Evolutionary conservation across 768 basidiomycete genomes (phyloP), one percentile per base, ranked within the genome.

Genomic region (Agaricus sinodeliciosus): DNA sequence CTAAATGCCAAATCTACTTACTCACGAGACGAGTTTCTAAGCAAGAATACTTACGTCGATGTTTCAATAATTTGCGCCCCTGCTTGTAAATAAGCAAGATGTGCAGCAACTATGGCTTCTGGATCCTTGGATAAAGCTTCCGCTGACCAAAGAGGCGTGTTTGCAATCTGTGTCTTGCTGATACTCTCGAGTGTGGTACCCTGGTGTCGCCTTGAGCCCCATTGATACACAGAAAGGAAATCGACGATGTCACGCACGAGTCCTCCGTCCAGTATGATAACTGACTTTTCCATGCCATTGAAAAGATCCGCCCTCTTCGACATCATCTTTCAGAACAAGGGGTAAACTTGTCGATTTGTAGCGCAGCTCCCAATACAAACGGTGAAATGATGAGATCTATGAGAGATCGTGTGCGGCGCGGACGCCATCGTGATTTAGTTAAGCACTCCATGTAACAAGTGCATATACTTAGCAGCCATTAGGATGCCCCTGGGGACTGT

Each of bases 61-160:
- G 89, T 87, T 48, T 80, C 71, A 25, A 92, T 77, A 12, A 89
- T 70, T 46, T 74, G 70, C 9, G 86, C 79, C 0, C 89, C 87
- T 7, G 85, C 82, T 9, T 73, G 67, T 16, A 88, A 63, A 63
- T 85, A 92, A 0, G 72, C 70, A 31, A 78, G 57, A 62, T 91
- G 90, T 0, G 80, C 78, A 6, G 72, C 65, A n/a, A 81, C 55
- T 27, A 91, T 72, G 0, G 70, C 67, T 12, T 75, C 73, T 0
- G 81, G 78, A 36, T 82, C 69, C 27, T 80, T 72, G 12, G 71
- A 65, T 9, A 85, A 67, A 8, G 83, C 75, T 48, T 80, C 75
- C 0, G 83, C 80, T 12, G 88, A 90, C 90, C 89, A 91, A 19
- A 92, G 66, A 2, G 82, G 74, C 1, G 77, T 75, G 31, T 76